Percentiles rank a stretch among this genome's conserved stretches.
These are phyloP conservation scores for Xylariaceae sp. DNA, from an alignment of 2,329 filamentous ascomycete species.

Conservation along the genomic window DNA sequence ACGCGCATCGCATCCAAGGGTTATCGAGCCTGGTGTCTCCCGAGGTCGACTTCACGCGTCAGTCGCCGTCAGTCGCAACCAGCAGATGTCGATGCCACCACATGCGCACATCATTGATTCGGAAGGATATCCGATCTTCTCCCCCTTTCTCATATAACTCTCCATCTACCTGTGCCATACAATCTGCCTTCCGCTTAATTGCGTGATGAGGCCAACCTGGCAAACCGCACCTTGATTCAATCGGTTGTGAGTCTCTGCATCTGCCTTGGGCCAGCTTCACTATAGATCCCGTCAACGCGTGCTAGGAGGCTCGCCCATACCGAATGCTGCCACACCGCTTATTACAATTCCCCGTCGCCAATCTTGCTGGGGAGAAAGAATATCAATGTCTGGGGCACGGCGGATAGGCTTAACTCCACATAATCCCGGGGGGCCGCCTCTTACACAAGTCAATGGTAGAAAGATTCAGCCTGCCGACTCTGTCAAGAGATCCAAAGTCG, in stretches of 20 bases:
- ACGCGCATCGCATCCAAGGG: no score
- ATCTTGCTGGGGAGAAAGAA: neutral
- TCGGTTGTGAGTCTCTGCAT: constrained; percentile 5
- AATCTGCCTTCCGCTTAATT: neutral
- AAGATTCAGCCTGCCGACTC: neutral
- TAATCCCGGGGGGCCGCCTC: constrained; percentile 14
- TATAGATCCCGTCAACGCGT: neutral
- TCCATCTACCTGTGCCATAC: neutral
- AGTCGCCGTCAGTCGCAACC: neutral
- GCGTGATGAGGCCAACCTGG: neutral
- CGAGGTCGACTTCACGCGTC: constrained; percentile 8
- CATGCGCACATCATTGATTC: neutral
- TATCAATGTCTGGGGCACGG: constrained; percentile 5
- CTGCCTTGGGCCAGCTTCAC: neutral
- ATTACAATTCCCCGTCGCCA: neutral
- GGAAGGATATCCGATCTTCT: neutral
- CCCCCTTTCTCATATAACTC: neutral
- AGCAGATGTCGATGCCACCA: neutral
- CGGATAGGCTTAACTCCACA: constrained; percentile 18
- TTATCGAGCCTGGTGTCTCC: no score
- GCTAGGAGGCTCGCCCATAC: neutral
- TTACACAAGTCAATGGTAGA: constrained; percentile 14
- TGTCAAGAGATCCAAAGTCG: constrained; percentile 2
- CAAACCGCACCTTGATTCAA: neutral
- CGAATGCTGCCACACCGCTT: neutral